A percentile compares a stretch with the other conserved stretches of the same genome.
Evolutionary conservation across 1,284 basidiomycete genomes (phyloP).

Genomic region (Fomitopsis pinicola): DNA sequence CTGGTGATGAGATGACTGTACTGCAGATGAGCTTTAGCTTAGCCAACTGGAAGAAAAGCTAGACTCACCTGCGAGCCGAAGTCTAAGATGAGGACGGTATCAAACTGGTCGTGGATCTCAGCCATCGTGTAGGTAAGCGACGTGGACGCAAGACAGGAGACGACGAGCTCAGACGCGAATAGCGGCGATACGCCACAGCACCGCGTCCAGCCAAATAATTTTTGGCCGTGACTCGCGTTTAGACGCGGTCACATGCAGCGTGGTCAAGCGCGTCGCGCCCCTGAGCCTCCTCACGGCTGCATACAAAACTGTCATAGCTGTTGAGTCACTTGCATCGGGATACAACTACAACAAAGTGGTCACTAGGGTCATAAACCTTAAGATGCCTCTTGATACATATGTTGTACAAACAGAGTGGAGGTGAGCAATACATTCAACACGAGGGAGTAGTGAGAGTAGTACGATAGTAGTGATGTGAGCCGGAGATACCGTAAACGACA

Average conservation of each 20-base stretch:
- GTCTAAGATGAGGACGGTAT: constrained; percentile 95
- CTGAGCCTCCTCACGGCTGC: no score
- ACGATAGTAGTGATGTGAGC: constrained; percentile 8
- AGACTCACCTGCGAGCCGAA: constrained; percentile 89
- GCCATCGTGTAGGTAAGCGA: constrained; percentile 41
- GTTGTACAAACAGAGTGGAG: background rate
- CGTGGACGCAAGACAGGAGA: background rate
- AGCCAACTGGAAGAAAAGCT: background rate
- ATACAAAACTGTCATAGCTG: no score
- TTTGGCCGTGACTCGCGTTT: constrained; percentile 2
- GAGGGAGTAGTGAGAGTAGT: background rate
- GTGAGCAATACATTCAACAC: background rate
- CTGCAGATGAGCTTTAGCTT: constrained; percentile 37
- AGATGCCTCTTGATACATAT: no score
- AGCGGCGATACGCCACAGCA: background rate
- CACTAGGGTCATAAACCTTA: no score
- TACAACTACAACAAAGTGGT: no score
- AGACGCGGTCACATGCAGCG: background rate
- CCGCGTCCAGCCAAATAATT: background rate
- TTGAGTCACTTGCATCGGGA: no score
- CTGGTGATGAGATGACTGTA: constrained; percentile 98
- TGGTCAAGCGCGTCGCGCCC: no score
- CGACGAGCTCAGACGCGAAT: background rate
- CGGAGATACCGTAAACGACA: background rate
- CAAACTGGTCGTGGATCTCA: constrained; percentile 93